Base-by-base conservation (phyloP, 805 yeast species). In the Kazachstania viticola region DNA sequence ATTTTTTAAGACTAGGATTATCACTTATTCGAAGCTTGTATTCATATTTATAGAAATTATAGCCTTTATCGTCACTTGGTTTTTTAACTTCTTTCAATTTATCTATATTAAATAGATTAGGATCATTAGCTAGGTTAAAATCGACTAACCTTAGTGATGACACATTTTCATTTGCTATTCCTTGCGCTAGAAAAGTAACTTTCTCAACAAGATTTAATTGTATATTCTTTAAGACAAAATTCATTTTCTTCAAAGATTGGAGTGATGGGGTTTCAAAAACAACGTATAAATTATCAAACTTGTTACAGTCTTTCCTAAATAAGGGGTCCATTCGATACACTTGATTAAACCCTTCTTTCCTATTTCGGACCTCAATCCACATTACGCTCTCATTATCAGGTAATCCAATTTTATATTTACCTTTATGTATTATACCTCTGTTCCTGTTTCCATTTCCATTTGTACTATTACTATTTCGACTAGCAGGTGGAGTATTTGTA, bases 161-260 rank as follows among this genome's bases (percentile, higher is more conserved):
- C 9, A 41, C 27, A 30, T 53, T 53, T 25, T 48, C 49, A 36
- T 51, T 53, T 1, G 52, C 47, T 7, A 50, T 34, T 7, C 55
- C 55, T 23, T 49, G 48, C 1, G 58, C 48, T 25, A 51, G 29
- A 32, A 48, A 53, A 0, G 51, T 45, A 2, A 45, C 43, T n/a
- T 39, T 39, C 30, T 53, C 58, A 15, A 53, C 15, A 16, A 51
- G 29, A 30, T 53, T 53, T 13, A 53, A 31, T 33, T 49, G 53
- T 4, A 50, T 24, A 14, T 39, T 39, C 16, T 29, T 38, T 17
- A 27, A 30, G 14, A 44, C 24, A 5, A 33, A 32, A 5, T 33
- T 26, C 14, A 39, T 19, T 22, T 35, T 36, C 8, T 45, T 43
- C 16, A 26, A 37, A 16, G 33, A 8, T 19, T 19, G 22, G 11